Evolutionary conservation across 371 early-diverging fungal genomes (phyloP).

Genomic region (Entomophthora muscae): DNA sequence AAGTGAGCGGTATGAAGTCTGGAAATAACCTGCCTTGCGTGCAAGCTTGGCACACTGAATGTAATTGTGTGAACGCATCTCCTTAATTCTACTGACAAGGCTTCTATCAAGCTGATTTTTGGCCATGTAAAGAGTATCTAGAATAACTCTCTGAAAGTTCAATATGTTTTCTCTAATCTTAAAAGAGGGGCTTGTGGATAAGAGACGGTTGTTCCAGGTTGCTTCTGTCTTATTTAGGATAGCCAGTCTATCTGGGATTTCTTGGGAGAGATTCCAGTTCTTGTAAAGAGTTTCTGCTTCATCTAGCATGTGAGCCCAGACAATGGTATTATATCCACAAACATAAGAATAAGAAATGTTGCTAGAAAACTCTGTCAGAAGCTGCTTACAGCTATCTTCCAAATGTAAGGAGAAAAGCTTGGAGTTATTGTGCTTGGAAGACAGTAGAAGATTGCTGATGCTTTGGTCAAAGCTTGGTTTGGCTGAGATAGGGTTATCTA

Average conservation of each 20-base stretch:
- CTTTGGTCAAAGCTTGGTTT: background rate
- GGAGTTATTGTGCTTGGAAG: background rate
- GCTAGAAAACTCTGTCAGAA: background rate
- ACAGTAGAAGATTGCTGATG: background rate
- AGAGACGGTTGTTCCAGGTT: background rate
- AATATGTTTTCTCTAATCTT: background rate
- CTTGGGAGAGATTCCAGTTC: background rate
- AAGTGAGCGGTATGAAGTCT: background rate
- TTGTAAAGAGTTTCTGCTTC: background rate
- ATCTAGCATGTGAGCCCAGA: slow-evolving; percentile 3
- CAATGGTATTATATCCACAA: background rate
- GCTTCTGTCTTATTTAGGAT: background rate
- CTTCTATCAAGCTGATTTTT: background rate
- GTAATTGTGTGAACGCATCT: background rate
- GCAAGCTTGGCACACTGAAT: background rate
- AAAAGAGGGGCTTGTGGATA: background rate
- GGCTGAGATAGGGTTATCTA: background rate
- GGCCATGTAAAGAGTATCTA: background rate
- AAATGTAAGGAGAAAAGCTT: background rate
- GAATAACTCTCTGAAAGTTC: background rate
- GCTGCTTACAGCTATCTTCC: background rate
- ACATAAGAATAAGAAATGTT: background rate
- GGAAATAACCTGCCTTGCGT: background rate
- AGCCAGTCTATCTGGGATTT: background rate
- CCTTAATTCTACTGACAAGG: background rate